phyloP scores from a whole-genome alignment of 108 stramenopile genomes.

The Skeletonema tropicum region DNA sequence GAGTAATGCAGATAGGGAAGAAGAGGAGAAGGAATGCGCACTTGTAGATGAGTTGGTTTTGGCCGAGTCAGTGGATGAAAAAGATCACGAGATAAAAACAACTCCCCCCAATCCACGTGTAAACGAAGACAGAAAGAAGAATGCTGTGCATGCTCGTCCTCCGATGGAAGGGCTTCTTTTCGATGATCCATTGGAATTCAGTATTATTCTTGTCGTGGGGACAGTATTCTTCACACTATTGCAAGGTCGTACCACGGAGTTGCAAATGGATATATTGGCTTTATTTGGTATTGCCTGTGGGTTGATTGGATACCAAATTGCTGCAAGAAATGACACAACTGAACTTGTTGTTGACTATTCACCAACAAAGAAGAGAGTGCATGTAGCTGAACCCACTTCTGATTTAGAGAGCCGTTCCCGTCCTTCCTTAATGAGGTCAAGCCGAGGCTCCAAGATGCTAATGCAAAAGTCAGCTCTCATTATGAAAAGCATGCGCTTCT shows the following conservation, averaged over 20 bases:
- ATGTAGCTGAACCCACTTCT: neutral
- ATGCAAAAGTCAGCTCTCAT: constrained; percentile 8
- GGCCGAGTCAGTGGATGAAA: neutral
- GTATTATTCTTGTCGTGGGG: constrained; percentile 22
- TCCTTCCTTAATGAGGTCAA: neutral
- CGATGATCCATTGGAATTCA: constrained; percentile 27
- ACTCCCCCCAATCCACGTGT: neutral
- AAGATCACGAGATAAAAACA: neutral
- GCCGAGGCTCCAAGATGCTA: constrained; percentile 23
- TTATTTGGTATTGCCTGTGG: constrained; percentile 25
- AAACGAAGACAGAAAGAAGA: neutral
- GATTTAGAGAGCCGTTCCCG: neutral
- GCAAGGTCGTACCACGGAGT: constrained; percentile 13
- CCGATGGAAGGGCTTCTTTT: constrained; percentile 14
- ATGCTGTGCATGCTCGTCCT: constrained; percentile 1
- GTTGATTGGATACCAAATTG: constrained; percentile 38
- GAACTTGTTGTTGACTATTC: neutral
- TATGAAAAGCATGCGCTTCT: constrained; percentile 7
- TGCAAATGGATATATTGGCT: constrained; percentile 31
- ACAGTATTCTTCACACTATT: constrained; percentile 30
- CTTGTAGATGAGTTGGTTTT: constrained; percentile 9
- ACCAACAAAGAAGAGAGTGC: neutral
- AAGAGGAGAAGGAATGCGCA: constrained; percentile 6
- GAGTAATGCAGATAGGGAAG: constrained; percentile 17
- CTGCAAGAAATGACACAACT: neutral